These are phyloP conservation scores for Eudorina sp. DNA, from an alignment of 139 green algal genomes.

Conservation along the genomic window DNA sequence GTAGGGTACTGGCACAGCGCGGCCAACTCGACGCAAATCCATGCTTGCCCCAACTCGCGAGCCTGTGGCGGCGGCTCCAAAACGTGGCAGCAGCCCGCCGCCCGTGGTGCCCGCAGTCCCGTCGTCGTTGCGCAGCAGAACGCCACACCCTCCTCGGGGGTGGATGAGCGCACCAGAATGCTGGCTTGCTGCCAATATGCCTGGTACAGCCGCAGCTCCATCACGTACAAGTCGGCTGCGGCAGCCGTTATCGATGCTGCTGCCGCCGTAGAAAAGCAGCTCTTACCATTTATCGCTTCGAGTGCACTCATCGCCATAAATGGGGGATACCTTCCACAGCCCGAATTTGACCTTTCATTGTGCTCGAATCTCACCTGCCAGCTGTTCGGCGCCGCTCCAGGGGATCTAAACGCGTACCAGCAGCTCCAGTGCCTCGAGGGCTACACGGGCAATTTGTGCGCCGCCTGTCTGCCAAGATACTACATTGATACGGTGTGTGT, in stretches of 20 bases:
- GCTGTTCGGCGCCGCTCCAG: not conserved
- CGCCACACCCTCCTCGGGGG: too few relatives aligned
- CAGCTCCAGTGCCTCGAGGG: conserved; percentile 20
- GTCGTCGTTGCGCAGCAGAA: too few relatives aligned
- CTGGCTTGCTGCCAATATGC: not conserved
- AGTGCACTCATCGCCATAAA: too few relatives aligned
- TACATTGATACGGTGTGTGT: not conserved
- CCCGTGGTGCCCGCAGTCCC: too few relatives aligned
- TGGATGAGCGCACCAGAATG: not conserved
- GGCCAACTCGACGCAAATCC: conserved; percentile 6
- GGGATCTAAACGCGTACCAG: conserved; percentile 12
- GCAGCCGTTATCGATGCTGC: too few relatives aligned
- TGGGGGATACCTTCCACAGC: not conserved
- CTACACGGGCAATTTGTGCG: conserved; percentile 51
- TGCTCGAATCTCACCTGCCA: not conserved
- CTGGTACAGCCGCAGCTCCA: conserved; percentile 20
- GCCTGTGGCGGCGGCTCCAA: not conserved
- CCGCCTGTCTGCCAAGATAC: not conserved
- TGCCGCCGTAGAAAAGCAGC: too few relatives aligned
- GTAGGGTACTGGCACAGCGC: conserved; percentile 35
- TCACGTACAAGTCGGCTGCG: too few relatives aligned
- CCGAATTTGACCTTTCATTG: not conserved
- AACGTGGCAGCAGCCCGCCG: too few relatives aligned
- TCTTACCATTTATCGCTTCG: too few relatives aligned
- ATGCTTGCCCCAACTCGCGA: conserved; percentile 26